A percentile compares a stretch with the other conserved stretches of the same genome.
These are phyloP conservation scores for Fusarium sp. DNA, from an alignment of 2,329 filamentous ascomycete genomes.

Conservation along the genomic window DNA sequence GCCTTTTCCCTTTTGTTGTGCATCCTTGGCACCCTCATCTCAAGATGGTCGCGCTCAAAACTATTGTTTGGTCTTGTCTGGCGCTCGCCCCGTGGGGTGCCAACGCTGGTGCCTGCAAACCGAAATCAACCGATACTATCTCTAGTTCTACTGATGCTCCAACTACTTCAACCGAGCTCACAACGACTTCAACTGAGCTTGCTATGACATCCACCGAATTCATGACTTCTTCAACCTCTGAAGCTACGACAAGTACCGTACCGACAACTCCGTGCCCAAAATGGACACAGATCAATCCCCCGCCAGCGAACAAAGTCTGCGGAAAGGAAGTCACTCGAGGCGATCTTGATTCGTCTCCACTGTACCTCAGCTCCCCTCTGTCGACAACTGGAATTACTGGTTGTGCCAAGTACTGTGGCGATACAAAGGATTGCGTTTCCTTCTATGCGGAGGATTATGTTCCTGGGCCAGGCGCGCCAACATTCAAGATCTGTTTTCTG, in stretches of 20 bases:
- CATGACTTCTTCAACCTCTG: background rate
- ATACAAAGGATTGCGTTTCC: background rate
- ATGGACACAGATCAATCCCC: background rate
- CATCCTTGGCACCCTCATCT: background rate
- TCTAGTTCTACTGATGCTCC: rapidly evolving
- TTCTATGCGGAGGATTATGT: conserved; percentile 8
- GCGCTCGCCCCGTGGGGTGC: background rate
- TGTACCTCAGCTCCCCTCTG: background rate
- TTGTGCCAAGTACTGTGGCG: conserved; percentile 10
- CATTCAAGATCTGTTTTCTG: background rate
- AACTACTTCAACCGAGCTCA: rapidly evolving
- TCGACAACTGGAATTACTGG: background rate
- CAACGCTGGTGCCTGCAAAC: conserved; percentile 7
- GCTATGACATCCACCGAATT: background rate
- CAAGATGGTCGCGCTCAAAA: background rate
- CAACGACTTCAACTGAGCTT: background rate
- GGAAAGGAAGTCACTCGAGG: background rate
- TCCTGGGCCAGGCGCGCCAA: background rate
- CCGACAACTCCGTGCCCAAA: background rate
- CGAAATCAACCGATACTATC: background rate
- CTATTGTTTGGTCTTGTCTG: background rate
- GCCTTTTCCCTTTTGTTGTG: background rate
- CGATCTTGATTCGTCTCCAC: background rate
- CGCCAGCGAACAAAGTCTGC: conserved; percentile 4
- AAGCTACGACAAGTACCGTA: background rate